Percentiles rank a stretch among this genome's conserved stretches.
These are phyloP conservation scores for Tothia fuscella DNA, from an alignment of 2,329 filamentous ascomycete genomes.

Conservation along the genomic window DNA sequence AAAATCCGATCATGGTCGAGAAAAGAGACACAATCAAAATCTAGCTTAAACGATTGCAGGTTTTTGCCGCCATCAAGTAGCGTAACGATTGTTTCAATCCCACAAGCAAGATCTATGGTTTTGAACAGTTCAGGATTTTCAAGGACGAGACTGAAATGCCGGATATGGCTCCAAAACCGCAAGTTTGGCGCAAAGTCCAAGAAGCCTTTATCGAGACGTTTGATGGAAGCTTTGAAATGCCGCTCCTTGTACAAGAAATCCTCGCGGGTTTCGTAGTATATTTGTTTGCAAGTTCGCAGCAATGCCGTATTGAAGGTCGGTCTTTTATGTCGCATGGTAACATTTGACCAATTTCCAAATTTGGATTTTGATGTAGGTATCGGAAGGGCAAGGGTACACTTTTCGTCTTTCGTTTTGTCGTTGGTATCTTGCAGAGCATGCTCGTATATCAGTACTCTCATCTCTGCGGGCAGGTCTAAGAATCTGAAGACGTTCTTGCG, in stretches of 20 bases:
- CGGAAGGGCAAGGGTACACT: neutral
- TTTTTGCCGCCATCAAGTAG: conserved; percentile 6
- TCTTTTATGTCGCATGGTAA: neutral
- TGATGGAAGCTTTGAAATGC: neutral
- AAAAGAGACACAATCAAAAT: neutral
- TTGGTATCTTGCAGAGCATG: conserved; percentile 1
- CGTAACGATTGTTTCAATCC: neutral
- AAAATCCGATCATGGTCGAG: neutral
- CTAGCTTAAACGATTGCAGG: conserved; percentile 1
- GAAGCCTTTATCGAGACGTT: neutral
- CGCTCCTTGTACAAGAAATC: conserved; percentile 4
- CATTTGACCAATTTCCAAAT: neutral
- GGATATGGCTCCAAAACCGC: conserved; percentile 6
- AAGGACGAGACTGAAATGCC: conserved; percentile 4
- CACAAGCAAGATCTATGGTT: neutral
- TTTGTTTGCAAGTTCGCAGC: conserved; percentile 3
- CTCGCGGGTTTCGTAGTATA: conserved; percentile 5
- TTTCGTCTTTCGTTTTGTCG: neutral
- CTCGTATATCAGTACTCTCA: neutral
- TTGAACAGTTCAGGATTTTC: too few species aligned
- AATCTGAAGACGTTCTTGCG: too few species aligned
- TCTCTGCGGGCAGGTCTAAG: too few species aligned
- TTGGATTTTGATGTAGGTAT: too few species aligned
- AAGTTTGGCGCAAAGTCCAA: neutral
- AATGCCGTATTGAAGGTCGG: conserved; percentile 2